phyloP scores from a whole-genome alignment of 2,329 filamentous ascomycete species.

The Juglanconis juglandina region DNA sequence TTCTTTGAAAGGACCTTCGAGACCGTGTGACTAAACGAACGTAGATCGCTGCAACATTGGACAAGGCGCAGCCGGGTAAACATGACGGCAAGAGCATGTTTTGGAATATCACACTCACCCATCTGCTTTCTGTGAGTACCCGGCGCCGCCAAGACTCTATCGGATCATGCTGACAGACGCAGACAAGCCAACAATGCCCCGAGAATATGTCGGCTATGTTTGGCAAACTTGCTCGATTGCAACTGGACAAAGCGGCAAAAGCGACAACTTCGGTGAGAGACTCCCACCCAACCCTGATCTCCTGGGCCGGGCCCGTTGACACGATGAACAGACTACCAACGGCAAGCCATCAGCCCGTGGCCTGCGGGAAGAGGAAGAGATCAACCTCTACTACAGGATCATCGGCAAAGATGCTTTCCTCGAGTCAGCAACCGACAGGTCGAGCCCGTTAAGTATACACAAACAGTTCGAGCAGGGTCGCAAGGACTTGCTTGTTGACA shows the following conservation, averaged over 20 bases:
- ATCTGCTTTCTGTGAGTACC: constrained; percentile 47
- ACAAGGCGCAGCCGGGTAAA: constrained; percentile 46
- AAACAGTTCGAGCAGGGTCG: constrained; percentile 43
- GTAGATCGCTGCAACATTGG: constrained; percentile 53
- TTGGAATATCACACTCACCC: constrained; percentile 53
- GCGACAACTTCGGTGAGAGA: constrained; percentile 39
- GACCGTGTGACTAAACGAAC: not conserved
- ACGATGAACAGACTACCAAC: not conserved
- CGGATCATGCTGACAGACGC: constrained; percentile 20
- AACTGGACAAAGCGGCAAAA: constrained; percentile 49
- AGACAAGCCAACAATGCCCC: constrained; percentile 46
- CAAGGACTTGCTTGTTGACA: constrained; percentile 45
- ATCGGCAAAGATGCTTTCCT: constrained; percentile 41
- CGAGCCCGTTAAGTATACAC: constrained; percentile 35
- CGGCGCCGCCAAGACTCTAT: too few relatives aligned
- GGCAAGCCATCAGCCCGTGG: constrained; percentile 25
- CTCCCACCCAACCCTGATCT: not conserved
- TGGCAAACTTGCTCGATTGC: constrained; percentile 46
- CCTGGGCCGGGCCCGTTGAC: not conserved
- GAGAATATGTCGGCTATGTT: constrained; percentile 51
- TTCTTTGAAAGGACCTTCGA: not conserved
- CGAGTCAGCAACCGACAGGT: constrained; percentile 29
- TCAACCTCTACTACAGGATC: constrained; percentile 47
- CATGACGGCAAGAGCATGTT: constrained; percentile 49
- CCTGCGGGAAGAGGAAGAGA: constrained; percentile 47